A percentile compares a stretch with the other conserved stretches of the same genome.
phyloP scores from a whole-genome alignment of 805 yeast genomes.

The Metschnikowia hibisci region DNA sequence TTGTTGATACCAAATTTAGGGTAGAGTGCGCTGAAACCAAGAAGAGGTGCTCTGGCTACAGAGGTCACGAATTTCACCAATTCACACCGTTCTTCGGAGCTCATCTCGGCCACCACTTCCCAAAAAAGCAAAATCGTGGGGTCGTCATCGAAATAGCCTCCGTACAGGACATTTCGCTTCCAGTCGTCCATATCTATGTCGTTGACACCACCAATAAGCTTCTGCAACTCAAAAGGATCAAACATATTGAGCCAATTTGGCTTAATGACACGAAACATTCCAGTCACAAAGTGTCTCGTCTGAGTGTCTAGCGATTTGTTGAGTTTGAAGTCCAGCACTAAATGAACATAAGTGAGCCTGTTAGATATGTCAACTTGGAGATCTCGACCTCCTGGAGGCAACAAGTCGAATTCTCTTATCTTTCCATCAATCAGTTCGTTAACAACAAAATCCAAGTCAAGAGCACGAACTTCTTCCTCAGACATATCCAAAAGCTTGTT shows the following conservation, averaged over 20 bases:
- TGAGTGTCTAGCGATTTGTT: conserved; percentile 59
- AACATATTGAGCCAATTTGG: conserved; percentile 81
- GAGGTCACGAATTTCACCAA: conserved; percentile 88
- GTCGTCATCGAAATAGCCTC: conserved; percentile 51
- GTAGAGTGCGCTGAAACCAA: conserved; percentile 61
- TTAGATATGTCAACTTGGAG: conserved; percentile 57
- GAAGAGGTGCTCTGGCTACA: conserved; percentile 84
- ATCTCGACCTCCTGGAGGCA: conserved; percentile 52
- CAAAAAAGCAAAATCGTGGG: conserved; percentile 65
- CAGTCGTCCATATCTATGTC: conserved; percentile 73
- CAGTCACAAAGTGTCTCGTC: conserved; percentile 60
- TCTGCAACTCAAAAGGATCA: conserved; percentile 77
- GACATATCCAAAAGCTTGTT: conserved; percentile 56
- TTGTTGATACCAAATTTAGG: conserved; percentile 82
- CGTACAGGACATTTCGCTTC: conserved; percentile 51
- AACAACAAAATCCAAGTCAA: conserved; percentile 67
- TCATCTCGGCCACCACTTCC: conserved; percentile 70
- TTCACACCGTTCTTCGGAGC: conserved; percentile 54
- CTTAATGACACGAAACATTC: conserved; percentile 64
- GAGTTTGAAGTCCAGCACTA: conserved; percentile 73
- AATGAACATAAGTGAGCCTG: conserved; percentile 68
- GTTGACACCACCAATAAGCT: conserved; percentile 66
- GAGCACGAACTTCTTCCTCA: conserved; percentile 50
- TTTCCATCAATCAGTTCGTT: conserved; percentile 43
- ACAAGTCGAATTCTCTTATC: conserved; percentile 49